Base-by-base conservation (phyloP, 2,329 filamentous ascomycete species). In the Scortechinia acanthostroma region DNA sequence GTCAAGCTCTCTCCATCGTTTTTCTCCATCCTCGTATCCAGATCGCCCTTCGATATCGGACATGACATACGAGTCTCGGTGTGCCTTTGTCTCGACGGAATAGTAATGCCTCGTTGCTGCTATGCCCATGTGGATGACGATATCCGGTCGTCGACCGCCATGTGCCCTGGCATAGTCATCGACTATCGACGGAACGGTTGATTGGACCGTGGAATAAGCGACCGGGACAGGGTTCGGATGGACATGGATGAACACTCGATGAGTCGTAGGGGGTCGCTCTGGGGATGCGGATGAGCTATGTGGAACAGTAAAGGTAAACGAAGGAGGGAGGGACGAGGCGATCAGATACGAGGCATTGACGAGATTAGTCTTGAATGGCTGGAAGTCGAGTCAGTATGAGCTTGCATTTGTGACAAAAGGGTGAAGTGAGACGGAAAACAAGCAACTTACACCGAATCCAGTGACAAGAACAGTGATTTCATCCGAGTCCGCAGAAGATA, bases 301-400 rank as follows among this genome's bases (percentile, higher is more conserved):
- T 21, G 23, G 48, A 45, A 44, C 20, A n/a, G 47, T 33, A n/a
- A 21, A 55, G 16, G 63, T 56, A 16, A 76, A 59, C 16, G 56
- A 60, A 15, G 61, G 50, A 6, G 73, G 64, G 3, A 79, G 67
- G 13, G 61, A 63, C 3, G 64, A 66, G 19, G 73, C 66, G 49
- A 80, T 76, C 44, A 76, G 60, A 56, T 64, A 75, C 4, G 75
- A 78, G 5, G 75, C 74, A 51, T 79, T 80, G 44, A 69, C 65
- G 10, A 65, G 60, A 48, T 69, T 65, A 23, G 69, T 63, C 53
- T 73, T 70, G 56, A 78, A 79, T 3, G 76, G 70, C 71, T 76
- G 50, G 21, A 22, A 16, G 25, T 17, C 10, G 6, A 10, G 35
- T 40, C 35, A 40, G 10, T 40, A 13, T n/a, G 25, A 30, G 25